Evolutionary conservation across 225 moss, liverwort and hornwort genomes (phyloP).

Genomic region (Ulota crispa): DNA sequence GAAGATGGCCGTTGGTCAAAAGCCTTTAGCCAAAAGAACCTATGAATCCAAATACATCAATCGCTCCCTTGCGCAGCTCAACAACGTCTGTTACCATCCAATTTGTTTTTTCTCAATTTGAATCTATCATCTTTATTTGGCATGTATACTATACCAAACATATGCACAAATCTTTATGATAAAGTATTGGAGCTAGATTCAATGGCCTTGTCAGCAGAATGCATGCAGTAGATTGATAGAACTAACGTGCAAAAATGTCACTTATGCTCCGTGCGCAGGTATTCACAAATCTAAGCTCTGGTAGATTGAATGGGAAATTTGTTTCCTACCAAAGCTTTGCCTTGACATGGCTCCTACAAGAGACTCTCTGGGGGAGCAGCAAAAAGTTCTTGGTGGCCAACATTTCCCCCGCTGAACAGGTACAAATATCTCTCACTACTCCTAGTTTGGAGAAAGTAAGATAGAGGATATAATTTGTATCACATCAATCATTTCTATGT

Average conservation of each 20-base stretch:
- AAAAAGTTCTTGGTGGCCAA: constrained; percentile 68
- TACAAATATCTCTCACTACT: neutral
- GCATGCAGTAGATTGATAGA: neutral
- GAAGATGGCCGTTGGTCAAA: constrained; percentile 52
- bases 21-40: constrained; percentile 55
- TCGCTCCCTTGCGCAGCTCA: constrained; percentile 70
- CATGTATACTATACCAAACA: neutral
- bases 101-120: constrained; percentile 5
- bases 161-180: neutral
- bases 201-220: neutral
- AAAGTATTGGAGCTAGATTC: neutral
- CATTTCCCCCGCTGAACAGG: constrained; percentile 81
- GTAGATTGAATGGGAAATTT: constrained; percentile 54
- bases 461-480: neutral
- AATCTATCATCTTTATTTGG: neutral
- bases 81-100: constrained; percentile 52
- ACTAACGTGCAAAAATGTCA: neutral
- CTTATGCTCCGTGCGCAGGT: constrained; percentile 41
- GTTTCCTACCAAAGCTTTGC: constrained; percentile 63
- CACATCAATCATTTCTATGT: neutral
- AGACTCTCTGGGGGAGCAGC: constrained; percentile 52
- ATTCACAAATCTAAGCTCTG: constrained; percentile 51
- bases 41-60: constrained; percentile 72
- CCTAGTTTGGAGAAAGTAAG: neutral
- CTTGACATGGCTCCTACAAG: constrained; percentile 70